A percentile compares a stretch with the other conserved stretches of the same genome.
Evolutionary conservation across 108 stramenopile genomes (phyloP).

Genomic region (Bacterosira constricta): DNA sequence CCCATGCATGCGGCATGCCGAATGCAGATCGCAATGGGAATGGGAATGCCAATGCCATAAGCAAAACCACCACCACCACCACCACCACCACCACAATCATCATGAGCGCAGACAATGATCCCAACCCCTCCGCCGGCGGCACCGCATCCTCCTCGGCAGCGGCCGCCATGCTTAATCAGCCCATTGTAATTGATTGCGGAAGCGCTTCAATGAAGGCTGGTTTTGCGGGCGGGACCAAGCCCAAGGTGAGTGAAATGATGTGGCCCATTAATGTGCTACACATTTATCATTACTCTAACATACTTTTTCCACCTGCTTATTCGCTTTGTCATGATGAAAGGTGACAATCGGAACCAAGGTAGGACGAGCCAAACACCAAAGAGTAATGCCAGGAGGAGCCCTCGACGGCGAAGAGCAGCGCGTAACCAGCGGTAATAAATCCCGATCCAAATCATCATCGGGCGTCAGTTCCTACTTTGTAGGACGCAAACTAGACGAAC

Average conservation of each 20-base stretch:
- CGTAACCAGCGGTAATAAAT: conserved; percentile 11
- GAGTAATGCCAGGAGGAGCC: conserved; percentile 95
- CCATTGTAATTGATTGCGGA: conserved; percentile 96
- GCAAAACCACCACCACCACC: too few species aligned
- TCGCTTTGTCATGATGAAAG: conserved; percentile 29
- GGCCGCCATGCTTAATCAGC: conserved; percentile 85
- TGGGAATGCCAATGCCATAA: too few species aligned
- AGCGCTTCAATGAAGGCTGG: conserved; percentile 93
- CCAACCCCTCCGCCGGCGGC: neutral
- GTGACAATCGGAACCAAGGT: conserved; percentile 90
- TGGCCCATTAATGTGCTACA: neutral
- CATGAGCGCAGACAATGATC: neutral
- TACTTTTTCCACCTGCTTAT: neutral
- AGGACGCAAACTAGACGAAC: conserved; percentile 91
- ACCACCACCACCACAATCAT: too few species aligned
- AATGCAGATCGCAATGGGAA: too few species aligned
- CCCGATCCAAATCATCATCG: neutral
- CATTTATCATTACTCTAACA: too few species aligned
- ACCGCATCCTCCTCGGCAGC: conserved; percentile 19
- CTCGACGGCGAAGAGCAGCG: conserved; percentile 80
- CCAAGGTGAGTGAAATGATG: conserved; percentile 65
- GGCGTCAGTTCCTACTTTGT: conserved; percentile 86
- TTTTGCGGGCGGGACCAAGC: conserved; percentile 96
- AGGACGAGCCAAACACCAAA: conserved; percentile 92
- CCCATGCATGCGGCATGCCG: too few species aligned